phyloP scores from a whole-genome alignment of 495 filamentous ascomycete genomes.

The Aspergillus campestris region DNA sequence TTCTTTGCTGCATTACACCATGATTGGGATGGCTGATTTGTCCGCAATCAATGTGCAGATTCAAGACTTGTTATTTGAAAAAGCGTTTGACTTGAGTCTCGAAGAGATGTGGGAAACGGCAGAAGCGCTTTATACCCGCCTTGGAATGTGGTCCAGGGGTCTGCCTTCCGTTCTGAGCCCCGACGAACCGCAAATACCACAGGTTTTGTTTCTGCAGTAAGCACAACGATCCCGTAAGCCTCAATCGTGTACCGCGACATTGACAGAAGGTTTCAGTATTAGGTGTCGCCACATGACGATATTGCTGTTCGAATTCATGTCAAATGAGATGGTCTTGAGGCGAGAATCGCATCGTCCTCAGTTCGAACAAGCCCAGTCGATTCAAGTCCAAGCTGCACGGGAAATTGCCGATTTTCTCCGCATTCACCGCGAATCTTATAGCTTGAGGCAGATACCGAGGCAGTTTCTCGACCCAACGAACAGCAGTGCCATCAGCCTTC shows the following conservation, averaged over 20 bases:
- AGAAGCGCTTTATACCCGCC: slow-evolving; percentile 12
- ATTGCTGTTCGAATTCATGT: slow-evolving; percentile 15
- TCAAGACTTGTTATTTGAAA: slow-evolving; percentile 21
- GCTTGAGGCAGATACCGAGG: slow-evolving; percentile 25
- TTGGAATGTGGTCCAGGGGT: slow-evolving; percentile 19
- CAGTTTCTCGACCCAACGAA: slow-evolving; percentile 25
- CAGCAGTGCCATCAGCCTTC: slow-evolving; percentile 18
- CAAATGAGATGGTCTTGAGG: slow-evolving; percentile 11
- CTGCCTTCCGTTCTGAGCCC: slow-evolving; percentile 17
- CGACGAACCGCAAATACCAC: slow-evolving; percentile 21
- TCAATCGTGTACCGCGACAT: no score
- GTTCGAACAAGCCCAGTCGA: slow-evolving; percentile 11
- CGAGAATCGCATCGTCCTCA: neutral
- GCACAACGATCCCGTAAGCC: neutral
- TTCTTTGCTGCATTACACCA: slow-evolving; percentile 23
- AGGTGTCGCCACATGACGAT: slow-evolving; percentile 22
- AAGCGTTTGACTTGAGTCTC: slow-evolving; percentile 8
- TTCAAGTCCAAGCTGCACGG: slow-evolving; percentile 17
- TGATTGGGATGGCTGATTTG: slow-evolving; percentile 17
- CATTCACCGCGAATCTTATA: slow-evolving; percentile 23
- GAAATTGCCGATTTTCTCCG: slow-evolving; percentile 26
- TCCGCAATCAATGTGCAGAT: slow-evolving; percentile 19
- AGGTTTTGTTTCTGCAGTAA: slow-evolving; percentile 33
- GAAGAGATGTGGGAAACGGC: slow-evolving; percentile 16
- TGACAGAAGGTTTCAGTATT: slow-evolving; percentile 15